These are phyloP conservation scores for Aspergillus sp. DNA, from an alignment of 2,329 filamentous ascomycete species.

Conservation along the genomic window DNA sequence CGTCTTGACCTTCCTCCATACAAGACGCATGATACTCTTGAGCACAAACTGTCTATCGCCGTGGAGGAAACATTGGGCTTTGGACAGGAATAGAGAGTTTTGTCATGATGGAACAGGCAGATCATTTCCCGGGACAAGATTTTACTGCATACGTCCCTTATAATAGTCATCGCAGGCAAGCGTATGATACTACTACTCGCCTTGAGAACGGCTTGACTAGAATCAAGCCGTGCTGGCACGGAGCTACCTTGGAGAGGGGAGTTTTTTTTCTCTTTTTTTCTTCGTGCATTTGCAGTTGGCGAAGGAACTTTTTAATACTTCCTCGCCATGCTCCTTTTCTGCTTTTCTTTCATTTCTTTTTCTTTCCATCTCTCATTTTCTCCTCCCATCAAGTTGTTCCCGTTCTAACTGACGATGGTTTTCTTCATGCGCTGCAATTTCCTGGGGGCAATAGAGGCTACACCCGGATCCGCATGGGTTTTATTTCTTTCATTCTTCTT, in stretches of 20 bases:
- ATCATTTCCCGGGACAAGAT: background rate
- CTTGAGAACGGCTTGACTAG: no score
- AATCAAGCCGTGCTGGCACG: no score
- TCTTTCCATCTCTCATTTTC: no score
- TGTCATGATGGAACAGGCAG: no score
- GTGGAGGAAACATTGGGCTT: conserved; percentile 99
- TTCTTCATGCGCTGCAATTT: background rate
- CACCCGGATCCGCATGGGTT: conserved; percentile 2
- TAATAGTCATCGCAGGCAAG: conserved; percentile 2
- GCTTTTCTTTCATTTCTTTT: background rate
- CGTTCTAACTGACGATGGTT: background rate
- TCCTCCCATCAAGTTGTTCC: no score
- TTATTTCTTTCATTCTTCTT: conserved; percentile 5
- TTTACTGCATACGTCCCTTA: conserved; percentile 8
- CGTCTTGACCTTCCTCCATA: conserved; percentile 92
- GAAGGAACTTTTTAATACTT: no score
- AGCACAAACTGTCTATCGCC: conserved; percentile 88
- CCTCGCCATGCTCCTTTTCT: background rate
- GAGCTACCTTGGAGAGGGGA: no score
- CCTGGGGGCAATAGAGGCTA: conserved; percentile 1
- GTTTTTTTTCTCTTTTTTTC: no score
- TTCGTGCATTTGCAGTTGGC: background rate
- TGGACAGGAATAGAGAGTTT: conserved; percentile 73
- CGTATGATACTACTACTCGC: no score
- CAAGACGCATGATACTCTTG: conserved; percentile 78